Evolutionary conservation across 192 early-diverging fungal species (phyloP).

Genomic region (Obelidium mucronatum): DNA sequence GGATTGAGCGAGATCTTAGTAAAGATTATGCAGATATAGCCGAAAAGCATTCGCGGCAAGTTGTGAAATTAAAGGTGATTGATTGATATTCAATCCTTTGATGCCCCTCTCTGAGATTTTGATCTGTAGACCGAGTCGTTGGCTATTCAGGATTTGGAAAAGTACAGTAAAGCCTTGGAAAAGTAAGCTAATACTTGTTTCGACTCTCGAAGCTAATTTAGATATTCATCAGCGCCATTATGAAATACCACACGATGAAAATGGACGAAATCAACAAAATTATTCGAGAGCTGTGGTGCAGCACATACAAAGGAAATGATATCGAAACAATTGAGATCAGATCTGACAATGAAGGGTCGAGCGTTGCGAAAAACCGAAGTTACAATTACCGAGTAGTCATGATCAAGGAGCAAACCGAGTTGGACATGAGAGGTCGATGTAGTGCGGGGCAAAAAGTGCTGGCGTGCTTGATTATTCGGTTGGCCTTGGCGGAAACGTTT

Average conservation of each 20-base stretch:
- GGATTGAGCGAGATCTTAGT: conserved; percentile 66
- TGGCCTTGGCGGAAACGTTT: conserved; percentile 96
- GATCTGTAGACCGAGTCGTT: conserved; percentile 78
- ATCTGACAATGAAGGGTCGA: conserved; percentile 77
- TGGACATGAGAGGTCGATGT: conserved; percentile 96
- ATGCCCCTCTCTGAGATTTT: too few relatives aligned
- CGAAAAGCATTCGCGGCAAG: conserved; percentile 67
- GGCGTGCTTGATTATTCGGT: conserved; percentile 93
- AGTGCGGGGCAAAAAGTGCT: conserved; percentile 97
- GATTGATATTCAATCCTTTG: conserved; percentile 8
- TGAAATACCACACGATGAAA: conserved; percentile 89
- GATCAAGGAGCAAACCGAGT: conserved; percentile 80
- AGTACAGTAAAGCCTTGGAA: conserved; percentile 85
- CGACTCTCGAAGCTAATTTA: background rate
- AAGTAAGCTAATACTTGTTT: conserved; percentile 41
- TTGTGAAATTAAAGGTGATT: conserved; percentile 72
- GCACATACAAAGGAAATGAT: conserved; percentile 92
- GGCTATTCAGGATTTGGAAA: conserved; percentile 82
- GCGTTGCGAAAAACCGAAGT: conserved; percentile 70
- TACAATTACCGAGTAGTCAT: conserved; percentile 96
- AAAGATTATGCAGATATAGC: conserved; percentile 83
- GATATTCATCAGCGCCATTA: conserved; percentile 60
- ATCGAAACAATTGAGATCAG: conserved; percentile 97
- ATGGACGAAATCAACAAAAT: conserved; percentile 98
- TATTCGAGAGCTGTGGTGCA: conserved; percentile 95